Base-by-base conservation (phyloP, 2,329 filamentous ascomycete species). In the Aspergillus chevalieri region DNA sequence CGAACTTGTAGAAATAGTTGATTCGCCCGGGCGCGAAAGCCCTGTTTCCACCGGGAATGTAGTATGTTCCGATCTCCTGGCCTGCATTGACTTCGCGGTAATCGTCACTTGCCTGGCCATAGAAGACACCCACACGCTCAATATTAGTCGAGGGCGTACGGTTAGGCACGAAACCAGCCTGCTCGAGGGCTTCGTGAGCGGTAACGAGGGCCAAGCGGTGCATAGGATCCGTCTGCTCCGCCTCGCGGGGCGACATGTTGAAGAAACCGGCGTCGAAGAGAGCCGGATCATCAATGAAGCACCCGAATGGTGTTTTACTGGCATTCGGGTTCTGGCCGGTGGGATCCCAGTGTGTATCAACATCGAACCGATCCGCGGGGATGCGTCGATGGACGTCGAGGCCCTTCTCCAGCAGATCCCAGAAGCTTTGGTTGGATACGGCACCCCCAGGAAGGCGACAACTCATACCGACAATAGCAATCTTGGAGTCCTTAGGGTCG, bases 171-270 rank as follows among this genome's bases (percentile, higher is more conserved):
- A 87, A 61, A 85, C 87, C 87, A 19, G 85, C 83, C 80, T 85
- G 86, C 65, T 93, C 87, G 43, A 92, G 73, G 1, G 87, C 87
- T 63, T 92, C 87, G 59, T 89, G 91, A 0, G 86, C 86, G 1
- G 86, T 89, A 9, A 84, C 79, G 14, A 92, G 71, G 3, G 85
- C 84, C 52, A 91, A 75, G 57, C 87, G 80, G 61, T 89, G 87
- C 82, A 87, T 87, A 0, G 87, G 87, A 64, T 91, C 87, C 0
- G 85, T 89, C 64, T 89, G 85, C 49, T 81, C 79, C 15, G 87
- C 87, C 39, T 63, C 61, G 57, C 85, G 80, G 5, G 86, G 86
- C 19, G 86, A 89, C 58, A 74, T 71, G 44, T 70, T 65, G 59
- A 74, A 74, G 50, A 74, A 72, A 0, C 55, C 53, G 3, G 65